Percentiles rank a stretch among this genome's conserved stretches.
Conservation (phyloP, 306 rosid species). For the Dalbergia cultrata region DNA sequence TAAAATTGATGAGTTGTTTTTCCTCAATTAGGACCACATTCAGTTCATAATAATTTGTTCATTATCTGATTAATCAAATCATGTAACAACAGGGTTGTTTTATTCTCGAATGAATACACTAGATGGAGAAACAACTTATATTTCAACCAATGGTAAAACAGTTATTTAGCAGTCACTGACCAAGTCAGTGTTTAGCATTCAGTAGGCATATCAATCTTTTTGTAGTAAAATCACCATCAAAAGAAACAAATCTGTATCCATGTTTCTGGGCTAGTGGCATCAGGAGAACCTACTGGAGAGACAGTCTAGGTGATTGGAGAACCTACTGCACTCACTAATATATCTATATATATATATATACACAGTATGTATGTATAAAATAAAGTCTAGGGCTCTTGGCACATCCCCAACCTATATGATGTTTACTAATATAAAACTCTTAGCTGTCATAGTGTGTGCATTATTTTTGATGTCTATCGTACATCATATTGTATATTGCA, state of each 20-base stretch:
- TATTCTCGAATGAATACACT: not conserved
- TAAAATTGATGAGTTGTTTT: conserved; percentile 8
- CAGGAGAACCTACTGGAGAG: not conserved
- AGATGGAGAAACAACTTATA: not conserved
- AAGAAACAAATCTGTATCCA: conserved; percentile 13
- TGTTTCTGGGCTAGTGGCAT: not conserved
- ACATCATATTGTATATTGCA: not conserved
- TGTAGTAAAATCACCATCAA: not conserved
- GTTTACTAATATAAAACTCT: conserved; percentile 18
- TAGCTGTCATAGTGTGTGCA: conserved; percentile 20
- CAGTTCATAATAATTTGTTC: not conserved
- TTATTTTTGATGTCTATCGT: too few relatives aligned
- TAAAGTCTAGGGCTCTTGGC: not conserved
- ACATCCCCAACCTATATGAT: not conserved
- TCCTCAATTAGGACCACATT: conserved; percentile 7
- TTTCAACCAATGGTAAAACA: not conserved
- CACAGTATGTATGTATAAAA: too few relatives aligned
- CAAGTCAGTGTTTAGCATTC: too few relatives aligned
- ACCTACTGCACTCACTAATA: too few relatives aligned
- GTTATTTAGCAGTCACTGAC: not conserved
- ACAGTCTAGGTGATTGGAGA: too few relatives aligned
- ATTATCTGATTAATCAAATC: conserved; percentile 10
- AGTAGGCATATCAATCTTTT: not conserved
- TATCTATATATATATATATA: too few relatives aligned
- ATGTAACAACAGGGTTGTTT: conserved; percentile 16